phyloP scores from a whole-genome alignment of 768 basidiomycete genomes.

The Boletus patriciae region DNA sequence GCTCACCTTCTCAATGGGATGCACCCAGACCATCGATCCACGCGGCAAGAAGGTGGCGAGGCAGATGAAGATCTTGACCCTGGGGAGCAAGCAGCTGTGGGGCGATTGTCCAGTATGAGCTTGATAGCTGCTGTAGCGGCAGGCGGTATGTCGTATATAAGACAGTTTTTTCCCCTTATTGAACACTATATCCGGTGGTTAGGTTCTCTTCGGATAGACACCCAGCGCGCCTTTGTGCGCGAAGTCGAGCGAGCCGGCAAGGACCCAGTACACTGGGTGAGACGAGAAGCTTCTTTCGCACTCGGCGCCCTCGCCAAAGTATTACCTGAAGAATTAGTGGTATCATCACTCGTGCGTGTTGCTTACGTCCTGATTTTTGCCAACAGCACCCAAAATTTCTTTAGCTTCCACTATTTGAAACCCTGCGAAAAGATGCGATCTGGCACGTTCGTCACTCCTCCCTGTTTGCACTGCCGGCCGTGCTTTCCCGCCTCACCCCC shows the following conservation, averaged over 20 bases:
- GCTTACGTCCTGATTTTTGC: conserved; percentile 7
- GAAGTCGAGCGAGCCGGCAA: conserved; percentile 69
- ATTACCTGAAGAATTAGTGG: conserved; percentile 71
- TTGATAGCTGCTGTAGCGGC: conserved; percentile 86
- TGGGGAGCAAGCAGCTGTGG: conserved; percentile 76
- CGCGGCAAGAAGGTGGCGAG: conserved; percentile 19
- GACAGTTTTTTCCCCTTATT: conserved; percentile 7
- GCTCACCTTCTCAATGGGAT: conserved; percentile 10
- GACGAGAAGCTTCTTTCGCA: conserved; percentile 85
- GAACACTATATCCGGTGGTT: conserved; percentile 3
- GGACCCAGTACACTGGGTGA: conserved; percentile 74
- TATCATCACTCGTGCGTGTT: conserved; percentile 55
- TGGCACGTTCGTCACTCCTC: conserved; percentile 89
- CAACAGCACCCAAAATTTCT: conserved; percentile 5
- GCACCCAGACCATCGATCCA: conserved; percentile 14
- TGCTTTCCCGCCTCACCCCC: conserved; percentile 65
- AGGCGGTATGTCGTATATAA: conserved; percentile 50
- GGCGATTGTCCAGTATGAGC: conserved; percentile 89
- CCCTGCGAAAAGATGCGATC: conserved; percentile 61
- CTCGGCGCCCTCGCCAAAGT: conserved; percentile 87
- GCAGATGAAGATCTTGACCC: conserved; percentile 43
- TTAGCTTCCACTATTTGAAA: conserved; percentile 80
- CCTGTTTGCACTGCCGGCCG: conserved; percentile 79
- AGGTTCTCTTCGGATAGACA: conserved; percentile 58
- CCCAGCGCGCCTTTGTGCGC: conserved; percentile 63